Percentiles rank a stretch among this genome's conserved stretches.
Conservation (phyloP, 768 basidiomycete species). For the Pleurotus tuoliensis region DNA sequence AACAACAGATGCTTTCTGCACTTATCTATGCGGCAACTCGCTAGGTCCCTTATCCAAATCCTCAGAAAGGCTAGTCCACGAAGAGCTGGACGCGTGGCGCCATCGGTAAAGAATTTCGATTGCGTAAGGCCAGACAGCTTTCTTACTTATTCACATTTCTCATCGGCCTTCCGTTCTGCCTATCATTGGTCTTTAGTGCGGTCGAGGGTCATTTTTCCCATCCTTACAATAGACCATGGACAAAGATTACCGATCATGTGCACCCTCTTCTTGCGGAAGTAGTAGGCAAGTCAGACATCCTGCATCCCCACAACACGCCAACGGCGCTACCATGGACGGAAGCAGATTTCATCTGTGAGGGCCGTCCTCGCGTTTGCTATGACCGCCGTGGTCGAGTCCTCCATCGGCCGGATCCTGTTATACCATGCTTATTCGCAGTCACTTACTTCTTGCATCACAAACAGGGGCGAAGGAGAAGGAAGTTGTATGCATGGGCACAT, state of each 20-base stretch:
- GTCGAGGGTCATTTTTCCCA: conserved; percentile 90
- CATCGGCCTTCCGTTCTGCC: conserved; percentile 6
- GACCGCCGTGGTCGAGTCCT: conserved; percentile 2
- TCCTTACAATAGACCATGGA: conserved; percentile 83
- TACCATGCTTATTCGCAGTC: conserved; percentile 11
- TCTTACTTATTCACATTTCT: background rate
- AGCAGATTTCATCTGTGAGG: background rate
- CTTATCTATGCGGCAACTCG: conserved; percentile 96
- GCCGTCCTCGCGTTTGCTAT: no score
- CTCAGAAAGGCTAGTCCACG: conserved; percentile 66
- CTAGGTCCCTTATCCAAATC: conserved; percentile 79
- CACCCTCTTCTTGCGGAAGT: conserved; percentile 74
- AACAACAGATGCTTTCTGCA: conserved; percentile 48
- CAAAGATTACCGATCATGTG: conserved; percentile 67
- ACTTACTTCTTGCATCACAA: conserved; percentile 12
- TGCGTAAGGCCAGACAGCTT: conserved; percentile 1
- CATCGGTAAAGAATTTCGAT: conserved; percentile 42
- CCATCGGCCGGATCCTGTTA: conserved; percentile 7
- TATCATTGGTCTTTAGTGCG: conserved; percentile 45
- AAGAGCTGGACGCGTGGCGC: conserved; percentile 86
- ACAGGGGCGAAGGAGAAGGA: conserved; percentile 84
- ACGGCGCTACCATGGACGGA: background rate
- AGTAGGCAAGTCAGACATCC: conserved; percentile 54
- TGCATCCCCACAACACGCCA: no score
- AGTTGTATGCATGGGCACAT: conserved; percentile 92